phyloP scores from a whole-genome alignment of 2,329 filamentous ascomycete genomes.

The Colletotrichum sp. region DNA sequence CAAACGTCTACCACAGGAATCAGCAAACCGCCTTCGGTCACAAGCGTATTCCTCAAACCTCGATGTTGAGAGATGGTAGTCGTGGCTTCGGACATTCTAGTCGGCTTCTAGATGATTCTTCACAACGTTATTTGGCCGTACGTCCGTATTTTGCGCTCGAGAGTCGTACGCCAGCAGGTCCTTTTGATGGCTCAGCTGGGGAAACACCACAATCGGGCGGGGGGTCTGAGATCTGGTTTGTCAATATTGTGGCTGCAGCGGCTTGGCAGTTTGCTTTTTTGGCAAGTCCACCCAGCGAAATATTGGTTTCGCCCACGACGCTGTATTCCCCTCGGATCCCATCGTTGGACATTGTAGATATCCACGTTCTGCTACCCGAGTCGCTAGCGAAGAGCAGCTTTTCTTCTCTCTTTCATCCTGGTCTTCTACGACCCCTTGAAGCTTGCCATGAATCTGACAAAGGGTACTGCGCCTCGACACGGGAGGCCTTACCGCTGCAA shows the following conservation, averaged over 20 bases:
- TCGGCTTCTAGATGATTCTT: neutral
- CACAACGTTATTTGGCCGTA: neutral
- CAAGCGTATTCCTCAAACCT: neutral
- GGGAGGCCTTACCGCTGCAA: neutral
- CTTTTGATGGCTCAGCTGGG: neutral
- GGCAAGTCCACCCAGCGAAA: neutral
- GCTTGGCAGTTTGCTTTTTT: neutral
- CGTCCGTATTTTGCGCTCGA: neutral
- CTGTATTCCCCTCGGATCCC: neutral
- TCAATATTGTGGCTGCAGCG: conserved; percentile 4
- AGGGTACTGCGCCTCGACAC: conserved; percentile 2
- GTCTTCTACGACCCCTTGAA: neutral
- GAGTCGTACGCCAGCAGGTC: neutral
- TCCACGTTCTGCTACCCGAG: neutral
- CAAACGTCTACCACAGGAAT: neutral
- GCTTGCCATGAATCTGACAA: neutral
- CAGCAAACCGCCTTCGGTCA: neutral
- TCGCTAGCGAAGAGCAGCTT: neutral
- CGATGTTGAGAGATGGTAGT: neutral
- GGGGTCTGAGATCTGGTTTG: neutral
- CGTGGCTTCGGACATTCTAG: neutral
- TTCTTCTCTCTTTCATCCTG: neutral
- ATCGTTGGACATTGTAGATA: neutral
- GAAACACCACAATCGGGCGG: neutral
- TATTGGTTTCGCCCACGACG: neutral